These are phyloP conservation scores for Scheffersomyces illinoinensis DNA, from an alignment of 1,139 yeast species.

Conservation along the genomic window DNA sequence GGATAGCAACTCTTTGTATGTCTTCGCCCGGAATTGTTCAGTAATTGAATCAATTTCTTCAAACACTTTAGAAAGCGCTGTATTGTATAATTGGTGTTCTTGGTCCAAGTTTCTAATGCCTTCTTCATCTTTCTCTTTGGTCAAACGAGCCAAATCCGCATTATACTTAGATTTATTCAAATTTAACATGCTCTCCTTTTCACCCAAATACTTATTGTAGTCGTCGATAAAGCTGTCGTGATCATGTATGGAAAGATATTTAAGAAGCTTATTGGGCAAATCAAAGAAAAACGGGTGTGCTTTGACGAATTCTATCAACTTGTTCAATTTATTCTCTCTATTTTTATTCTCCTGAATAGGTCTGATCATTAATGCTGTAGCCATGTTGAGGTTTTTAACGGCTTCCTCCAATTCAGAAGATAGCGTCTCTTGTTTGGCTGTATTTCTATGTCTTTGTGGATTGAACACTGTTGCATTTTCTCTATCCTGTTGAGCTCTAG, in stretches of 20 bases:
- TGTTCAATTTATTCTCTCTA: constrained; percentile 59
- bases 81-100: constrained; percentile 33
- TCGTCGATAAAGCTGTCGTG: constrained; percentile 73
- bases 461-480: constrained; percentile 41
- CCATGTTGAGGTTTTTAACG: constrained; percentile 48
- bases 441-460: constrained; percentile 30
- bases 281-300: constrained; percentile 67
- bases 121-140: constrained; percentile 16
- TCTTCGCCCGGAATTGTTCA: constrained; percentile 59
- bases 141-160: constrained; percentile 12
- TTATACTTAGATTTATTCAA: constrained; percentile 17
- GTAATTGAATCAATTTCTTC: constrained; percentile 65
- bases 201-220: constrained; percentile 56
- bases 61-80: constrained; percentile 51
- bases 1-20: constrained; percentile 59
- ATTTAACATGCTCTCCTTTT: constrained; percentile 20
- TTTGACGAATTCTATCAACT: constrained; percentile 63
- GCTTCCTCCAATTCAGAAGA: constrained; percentile 45
- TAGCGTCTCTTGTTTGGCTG: constrained; percentile 21
- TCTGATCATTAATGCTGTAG: constrained; percentile 69
- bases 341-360: constrained; percentile 71
- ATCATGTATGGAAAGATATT: constrained; percentile 58
- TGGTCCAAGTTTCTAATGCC: constrained; percentile 18
- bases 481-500: constrained; percentile 37
- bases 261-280: constrained; percentile 61